Base-by-base conservation (phyloP, 2,329 filamentous ascomycete genomes). In the Hyphodiscus sp. region DNA sequence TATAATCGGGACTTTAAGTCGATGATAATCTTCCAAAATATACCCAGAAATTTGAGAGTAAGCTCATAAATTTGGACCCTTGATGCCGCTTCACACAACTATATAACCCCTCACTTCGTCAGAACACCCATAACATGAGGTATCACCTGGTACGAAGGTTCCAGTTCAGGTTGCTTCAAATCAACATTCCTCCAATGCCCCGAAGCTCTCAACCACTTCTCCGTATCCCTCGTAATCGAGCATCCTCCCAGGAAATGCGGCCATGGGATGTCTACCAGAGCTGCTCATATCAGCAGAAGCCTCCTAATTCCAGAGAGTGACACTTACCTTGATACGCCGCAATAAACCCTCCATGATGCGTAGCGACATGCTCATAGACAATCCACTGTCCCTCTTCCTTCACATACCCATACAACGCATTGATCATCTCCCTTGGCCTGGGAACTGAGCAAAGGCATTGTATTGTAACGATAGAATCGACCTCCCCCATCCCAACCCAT, bases 401-500 rank as follows among this genome's bases (percentile, higher is more conserved):
- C 26, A 67, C 45, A 50, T 59, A 62, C 1, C 51, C 53, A 55
- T 64, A 66, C 20, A 66, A 44, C 41, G 55, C 54, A 8, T 41
- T 43, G 15, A 67, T 65, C 60, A 65, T 63, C 13, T 52, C 41
- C 38, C 55, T 56, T 3, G 64, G 61, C 10, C 51, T 48, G 0
- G 51, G 56, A n/a, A 66, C 57, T 44, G 57, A 60, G 49, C 64
- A 67, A 8, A 67, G 50, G 56, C 64, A 66, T 42, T 61, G 56
- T 23, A 67, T 51, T 1, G 65, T 67, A n/a, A 65, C 54, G 2
- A 67, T 51, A 7, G 54, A 50, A 59, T 66, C 63, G 13, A 63
- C 60, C 33, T 71, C 51, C 8, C 55, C 81, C 42, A 71, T 71
- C 49, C 74, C 68, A 13, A 85, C 72, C 29, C 70, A 71, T 56